phyloP scores from a whole-genome alignment of 805 yeast species.

The Saccharomyces paradoxus region DNA sequence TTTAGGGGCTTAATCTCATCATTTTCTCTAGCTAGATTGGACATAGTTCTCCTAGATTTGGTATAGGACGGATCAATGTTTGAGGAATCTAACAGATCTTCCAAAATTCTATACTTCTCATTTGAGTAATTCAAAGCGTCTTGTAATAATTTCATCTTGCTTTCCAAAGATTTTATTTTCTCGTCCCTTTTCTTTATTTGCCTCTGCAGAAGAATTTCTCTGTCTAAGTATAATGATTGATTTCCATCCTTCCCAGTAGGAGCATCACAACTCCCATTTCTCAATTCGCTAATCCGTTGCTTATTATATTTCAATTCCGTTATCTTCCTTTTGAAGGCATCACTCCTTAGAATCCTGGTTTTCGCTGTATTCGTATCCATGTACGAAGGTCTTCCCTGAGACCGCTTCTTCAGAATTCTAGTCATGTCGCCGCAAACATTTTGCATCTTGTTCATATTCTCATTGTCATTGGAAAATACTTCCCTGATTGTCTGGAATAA shows the following conservation, averaged over 20 bases:
- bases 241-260: background rate
- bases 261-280: constrained; percentile 4
- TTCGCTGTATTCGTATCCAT: constrained; percentile 1
- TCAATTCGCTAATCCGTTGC: constrained; percentile 18
- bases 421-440: constrained; percentile 13
- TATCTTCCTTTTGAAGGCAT: constrained; percentile 24
- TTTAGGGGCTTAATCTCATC: constrained; percentile 10
- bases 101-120: constrained; percentile 16
- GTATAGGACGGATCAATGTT: constrained; percentile 19
- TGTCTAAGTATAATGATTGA: constrained; percentile 3
- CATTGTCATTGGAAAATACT: constrained; percentile 17
- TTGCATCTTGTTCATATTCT: constrained; percentile 16
- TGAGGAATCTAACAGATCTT: constrained; percentile 19
- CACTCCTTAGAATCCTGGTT: constrained; percentile 21
- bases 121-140: constrained; percentile 1
- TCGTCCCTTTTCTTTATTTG: constrained; percentile 3
- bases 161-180: constrained; percentile 5
- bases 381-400: background rate
- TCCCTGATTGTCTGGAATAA: background rate
- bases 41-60: constrained; percentile 18
- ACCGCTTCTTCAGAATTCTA: background rate
- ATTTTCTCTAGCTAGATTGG: constrained; percentile 15
- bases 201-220: constrained; percentile 4
- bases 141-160: constrained; percentile 17
- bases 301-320: constrained; percentile 25